These are phyloP conservation scores for Colletotrichum sp. DNA, from an alignment of 2,329 filamentous ascomycete genomes.

Conservation along the genomic window DNA sequence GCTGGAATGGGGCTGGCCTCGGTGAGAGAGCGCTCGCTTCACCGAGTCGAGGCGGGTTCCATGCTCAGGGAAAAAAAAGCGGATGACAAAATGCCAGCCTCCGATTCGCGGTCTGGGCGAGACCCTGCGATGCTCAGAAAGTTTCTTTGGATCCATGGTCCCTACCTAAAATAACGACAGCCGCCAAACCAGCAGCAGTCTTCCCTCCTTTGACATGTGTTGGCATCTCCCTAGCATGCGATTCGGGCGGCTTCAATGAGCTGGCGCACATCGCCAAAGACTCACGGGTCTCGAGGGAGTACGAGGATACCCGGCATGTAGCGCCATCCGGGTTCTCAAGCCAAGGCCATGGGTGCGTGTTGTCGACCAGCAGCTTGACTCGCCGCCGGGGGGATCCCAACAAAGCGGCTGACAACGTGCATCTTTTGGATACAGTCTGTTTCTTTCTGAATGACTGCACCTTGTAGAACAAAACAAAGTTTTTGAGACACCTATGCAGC, in stretches of 20 bases:
- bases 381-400: neutral
- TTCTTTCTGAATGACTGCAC: neutral
- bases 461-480: neutral
- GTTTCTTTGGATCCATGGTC: neutral
- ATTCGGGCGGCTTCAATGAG: conserved; percentile 88
- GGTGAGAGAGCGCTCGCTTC: neutral
- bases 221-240: conserved; percentile 39
- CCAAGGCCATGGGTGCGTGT: conserved; percentile 1
- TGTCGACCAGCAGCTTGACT: conserved; percentile 15
- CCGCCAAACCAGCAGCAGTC: neutral
- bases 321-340: conserved; percentile 15
- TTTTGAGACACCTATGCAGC: neutral
- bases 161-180: neutral
- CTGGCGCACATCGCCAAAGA: conserved; percentile 37
- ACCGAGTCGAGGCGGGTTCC: neutral
- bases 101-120: neutral
- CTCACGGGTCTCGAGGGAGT: conserved; percentile 6
- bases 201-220: neutral
- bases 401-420: neutral
- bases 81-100: conserved; percentile 8
- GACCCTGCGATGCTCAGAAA: neutral
- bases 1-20: neutral
- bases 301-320: neutral
- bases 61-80: neutral
- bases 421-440: neutral